Evolutionary conservation across 2,329 filamentous ascomycete genomes (phyloP).

Genomic region (Phaeoacremonium minimum): DNA sequence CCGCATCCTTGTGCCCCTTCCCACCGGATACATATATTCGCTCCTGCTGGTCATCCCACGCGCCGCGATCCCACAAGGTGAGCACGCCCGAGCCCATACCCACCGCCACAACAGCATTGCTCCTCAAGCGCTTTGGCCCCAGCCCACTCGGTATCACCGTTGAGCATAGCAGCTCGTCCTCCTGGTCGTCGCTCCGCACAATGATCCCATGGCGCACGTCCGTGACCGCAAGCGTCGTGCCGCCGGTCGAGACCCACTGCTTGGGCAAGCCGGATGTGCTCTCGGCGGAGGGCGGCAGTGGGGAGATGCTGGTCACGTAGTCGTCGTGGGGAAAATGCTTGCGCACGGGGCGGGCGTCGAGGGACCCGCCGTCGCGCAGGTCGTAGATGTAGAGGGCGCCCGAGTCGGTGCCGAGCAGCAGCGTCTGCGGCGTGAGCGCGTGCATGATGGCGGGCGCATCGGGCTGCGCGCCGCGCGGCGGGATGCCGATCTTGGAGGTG

Average conservation of each 20-base stretch:
- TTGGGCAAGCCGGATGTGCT: slow-evolving; percentile 88
- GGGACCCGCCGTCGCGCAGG: slow-evolving; percentile 56
- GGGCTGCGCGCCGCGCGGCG: slow-evolving; percentile 45
- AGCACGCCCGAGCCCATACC: slow-evolving; percentile 75
- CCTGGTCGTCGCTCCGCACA: slow-evolving; percentile 88
- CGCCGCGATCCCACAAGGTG: slow-evolving; percentile 89
- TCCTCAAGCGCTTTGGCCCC: slow-evolving; percentile 58
- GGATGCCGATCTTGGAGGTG: slow-evolving; percentile 76
- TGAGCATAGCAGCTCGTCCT: slow-evolving; percentile 84
- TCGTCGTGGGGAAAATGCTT: slow-evolving; percentile 87
- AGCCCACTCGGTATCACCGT: slow-evolving; percentile 69
- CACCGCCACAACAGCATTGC: slow-evolving; percentile 72
- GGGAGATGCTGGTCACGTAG: slow-evolving; percentile 84
- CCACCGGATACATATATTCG: slow-evolving; percentile 71
- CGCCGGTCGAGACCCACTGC: slow-evolving; percentile 92
- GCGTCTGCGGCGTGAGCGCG: slow-evolving; percentile 78
- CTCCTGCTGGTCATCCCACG: slow-evolving; percentile 94
- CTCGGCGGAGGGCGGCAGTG: slow-evolving; percentile 72
- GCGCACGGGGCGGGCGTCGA: slow-evolving; percentile 64
- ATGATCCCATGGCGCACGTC: slow-evolving; percentile 84
- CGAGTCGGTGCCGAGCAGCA: slow-evolving; percentile 87
- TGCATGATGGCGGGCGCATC: slow-evolving; percentile 81
- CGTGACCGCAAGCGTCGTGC: slow-evolving; percentile 84
- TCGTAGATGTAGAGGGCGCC: slow-evolving; percentile 87
- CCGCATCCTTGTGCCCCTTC: slow-evolving; percentile 51